Evolutionary conservation across 1,284 basidiomycete genomes (phyloP).

Genomic region (Xerocomus minutiporus): DNA sequence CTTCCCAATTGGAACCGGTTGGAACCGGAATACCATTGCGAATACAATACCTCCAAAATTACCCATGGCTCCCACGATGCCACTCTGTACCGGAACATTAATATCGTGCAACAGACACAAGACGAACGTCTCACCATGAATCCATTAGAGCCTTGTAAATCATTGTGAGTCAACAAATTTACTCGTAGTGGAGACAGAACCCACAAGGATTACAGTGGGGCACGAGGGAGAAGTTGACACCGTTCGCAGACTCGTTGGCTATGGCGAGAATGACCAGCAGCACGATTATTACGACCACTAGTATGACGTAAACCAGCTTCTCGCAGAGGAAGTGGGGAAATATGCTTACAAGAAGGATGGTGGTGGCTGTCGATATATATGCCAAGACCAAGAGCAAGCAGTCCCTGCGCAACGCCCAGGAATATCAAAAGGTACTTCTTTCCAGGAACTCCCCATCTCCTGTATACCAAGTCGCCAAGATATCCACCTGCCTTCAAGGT

Average conservation of each 20-base stretch:
- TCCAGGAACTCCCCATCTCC: slow-evolving; percentile 40
- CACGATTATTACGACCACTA: slow-evolving; percentile 30
- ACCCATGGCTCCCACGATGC: slow-evolving; percentile 50
- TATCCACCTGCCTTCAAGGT: slow-evolving; percentile 40
- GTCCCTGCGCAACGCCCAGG: slow-evolving; percentile 45
- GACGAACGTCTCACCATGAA: slow-evolving; percentile 29
- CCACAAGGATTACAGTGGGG: slow-evolving; percentile 49
- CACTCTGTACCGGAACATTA: slow-evolving; percentile 30
- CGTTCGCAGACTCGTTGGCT: slow-evolving; percentile 43
- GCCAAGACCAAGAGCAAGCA: slow-evolving; percentile 44
- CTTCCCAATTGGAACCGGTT: slow-evolving; percentile 36
- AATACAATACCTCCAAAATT: slow-evolving; percentile 53
- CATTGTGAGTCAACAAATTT: not conserved
- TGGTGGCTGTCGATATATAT: slow-evolving; percentile 40
- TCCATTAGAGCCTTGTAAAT: slow-evolving; percentile 30
- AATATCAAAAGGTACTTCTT: slow-evolving; percentile 51
- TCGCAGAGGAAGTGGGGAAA: not conserved
- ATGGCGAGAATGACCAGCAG: slow-evolving; percentile 22
- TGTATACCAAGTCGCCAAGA: slow-evolving; percentile 48
- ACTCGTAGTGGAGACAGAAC: slow-evolving; percentile 11
- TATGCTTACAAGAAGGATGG: slow-evolving; percentile 20
- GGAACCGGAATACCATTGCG: slow-evolving; percentile 50
- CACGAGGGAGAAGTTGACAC: slow-evolving; percentile 51
- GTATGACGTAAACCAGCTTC: not conserved
- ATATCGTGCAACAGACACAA: not conserved